phyloP scores from a whole-genome alignment of 768 basidiomycete species.

The Ramaria sp. region DNA sequence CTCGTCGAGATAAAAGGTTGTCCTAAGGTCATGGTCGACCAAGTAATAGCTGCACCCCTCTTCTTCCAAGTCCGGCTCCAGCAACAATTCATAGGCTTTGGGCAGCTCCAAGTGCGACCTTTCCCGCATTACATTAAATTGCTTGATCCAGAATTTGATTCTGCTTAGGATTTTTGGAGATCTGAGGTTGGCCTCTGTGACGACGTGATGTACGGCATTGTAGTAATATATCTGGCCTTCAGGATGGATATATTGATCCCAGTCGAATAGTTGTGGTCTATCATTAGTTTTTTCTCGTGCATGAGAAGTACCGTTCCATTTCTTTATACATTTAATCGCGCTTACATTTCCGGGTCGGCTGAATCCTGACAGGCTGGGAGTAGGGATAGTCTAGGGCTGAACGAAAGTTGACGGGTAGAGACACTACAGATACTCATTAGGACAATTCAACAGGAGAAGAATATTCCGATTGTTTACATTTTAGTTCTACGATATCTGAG shows the following conservation, averaged over 20 bases:
- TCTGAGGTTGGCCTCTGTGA: constrained; percentile 5
- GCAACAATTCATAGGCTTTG: not conserved
- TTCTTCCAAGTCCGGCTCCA: constrained; percentile 4
- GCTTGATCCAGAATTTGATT: not conserved
- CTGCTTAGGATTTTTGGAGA: not conserved
- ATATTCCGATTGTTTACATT: not conserved
- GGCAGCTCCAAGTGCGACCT: not conserved
- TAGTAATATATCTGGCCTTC: constrained; percentile 7
- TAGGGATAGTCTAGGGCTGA: not conserved
- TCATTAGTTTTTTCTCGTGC: no score
- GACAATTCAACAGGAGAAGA: not conserved
- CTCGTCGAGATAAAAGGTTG: constrained; percentile 5
- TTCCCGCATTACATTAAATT: not conserved
- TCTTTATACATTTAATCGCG: no score
- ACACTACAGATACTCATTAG: not conserved
- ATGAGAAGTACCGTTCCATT: no score
- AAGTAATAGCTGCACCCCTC: constrained; percentile 6
- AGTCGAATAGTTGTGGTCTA: not conserved
- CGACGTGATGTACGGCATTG: not conserved
- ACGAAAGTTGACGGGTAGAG: not conserved
- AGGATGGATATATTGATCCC: constrained; percentile 1
- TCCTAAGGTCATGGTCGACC: constrained; percentile 4
- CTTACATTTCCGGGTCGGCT: no score
- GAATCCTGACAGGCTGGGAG: no score
- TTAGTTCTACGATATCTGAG: not conserved